Base-by-base conservation (phyloP, 106 monocot genomes). In the Acorus calamus region DNA sequence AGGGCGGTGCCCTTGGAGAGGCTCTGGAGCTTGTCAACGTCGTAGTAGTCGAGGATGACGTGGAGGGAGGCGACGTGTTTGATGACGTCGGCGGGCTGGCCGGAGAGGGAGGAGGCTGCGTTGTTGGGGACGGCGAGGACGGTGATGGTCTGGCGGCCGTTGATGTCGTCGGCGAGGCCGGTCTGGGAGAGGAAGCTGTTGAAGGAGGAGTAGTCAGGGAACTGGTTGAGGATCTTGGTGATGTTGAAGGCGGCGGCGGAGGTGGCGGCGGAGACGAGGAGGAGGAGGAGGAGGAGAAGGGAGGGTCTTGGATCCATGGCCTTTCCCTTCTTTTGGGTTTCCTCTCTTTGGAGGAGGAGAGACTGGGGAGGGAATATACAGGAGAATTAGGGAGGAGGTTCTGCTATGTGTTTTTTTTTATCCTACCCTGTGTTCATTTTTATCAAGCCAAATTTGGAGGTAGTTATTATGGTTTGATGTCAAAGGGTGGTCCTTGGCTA, bases 1-100 rank as follows among this genome's bases (percentile, higher is more conserved):
- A 52, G 41, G 62, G 64, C 60, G 54, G 70, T 53, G 11, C 14
- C 46, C 6, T 64, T 50, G n/a, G 64, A 49, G 43, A 83, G 59
- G 61, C 12, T 43, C 2, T 56, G 43, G 58, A 84, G 61, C 80
- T 84, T 84, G 2, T 47, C 56, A 50, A 4, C 12, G 64, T 84
- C 84, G 63, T 59, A 74, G 77, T 84, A 84, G 71, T 84, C 84
- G 59, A 84, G 84, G 59, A 77, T 53, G 67, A 80, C 80, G 56
- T 84, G 84, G 55, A 84, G 50, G 43, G 76, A 47, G 50, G 80
- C 67, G 49, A 84, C 7, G 42, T 55, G 63, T 55, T 60, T 52
- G 11, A 67, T 44, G 42, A 49, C 51, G 14, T 77, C 71, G 13
- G 44, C 3, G 8, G 76, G 60, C 2, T 64, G 57, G 59, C 74